Base-by-base conservation (phyloP, 1,284 basidiomycete genomes). In the Xerocomus minutiporus region DNA sequence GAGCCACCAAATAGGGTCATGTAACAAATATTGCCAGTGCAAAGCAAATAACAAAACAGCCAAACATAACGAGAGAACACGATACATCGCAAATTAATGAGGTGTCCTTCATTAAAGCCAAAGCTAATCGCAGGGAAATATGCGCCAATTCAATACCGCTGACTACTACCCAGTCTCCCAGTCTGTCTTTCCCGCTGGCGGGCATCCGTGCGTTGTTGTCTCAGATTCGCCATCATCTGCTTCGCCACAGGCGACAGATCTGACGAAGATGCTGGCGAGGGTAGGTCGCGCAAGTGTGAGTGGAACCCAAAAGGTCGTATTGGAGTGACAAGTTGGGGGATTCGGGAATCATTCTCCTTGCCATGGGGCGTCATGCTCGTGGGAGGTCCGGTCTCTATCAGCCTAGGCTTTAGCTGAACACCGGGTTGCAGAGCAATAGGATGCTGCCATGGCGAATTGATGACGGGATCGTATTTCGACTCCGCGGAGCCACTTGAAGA, bases 241-340 rank as follows among this genome's bases (percentile, higher is more conserved):
- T 75, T 75, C 8, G 77, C 82, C 34, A 83, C 67, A 11, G 84
- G 84, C 23, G 86, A 88, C 46, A 89, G 69, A 58, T 88, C 87
- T 12, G 84, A 79, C 4, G 86, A 87, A 26, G 79, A 83, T n/a
- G 81, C 77, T n/a, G 85, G 82, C 4, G 83, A 85, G 3, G 82
- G 76, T 31, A 64, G 63, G 56, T 52, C 67, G 59, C 31, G 53
- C 45, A 62, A 39, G 40, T 65, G 53, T 44, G 61, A 41, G 40
- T 65, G 70, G 52, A 74, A 72, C 66, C 48, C 61, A 51, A 67
- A 57, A 11, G 57, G 56, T 26, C 66, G 67, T 26, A 57, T 36
- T 11, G 66, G 66, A 1, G 70, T 71, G 35, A 68, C 40, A 54
- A 56, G 54, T 57, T 67, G 52, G 13, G 69, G 68, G 25, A 70